Conservation (phyloP, 176 grass and related monocot species). For the Phragmites australis region DNA sequence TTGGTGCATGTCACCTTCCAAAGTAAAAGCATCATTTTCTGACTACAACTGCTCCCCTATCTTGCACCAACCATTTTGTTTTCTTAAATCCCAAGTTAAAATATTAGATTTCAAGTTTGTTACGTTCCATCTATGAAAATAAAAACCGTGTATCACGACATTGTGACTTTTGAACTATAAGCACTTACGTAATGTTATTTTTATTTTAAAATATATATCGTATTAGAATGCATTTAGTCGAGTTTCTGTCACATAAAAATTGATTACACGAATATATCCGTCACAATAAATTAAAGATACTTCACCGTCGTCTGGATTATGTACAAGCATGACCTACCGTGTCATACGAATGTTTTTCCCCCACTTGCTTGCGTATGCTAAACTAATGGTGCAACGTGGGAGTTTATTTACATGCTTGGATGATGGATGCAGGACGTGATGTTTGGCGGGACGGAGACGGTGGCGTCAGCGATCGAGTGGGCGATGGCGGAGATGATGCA, state of each 20-base stretch:
- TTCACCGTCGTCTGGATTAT: too few relatives aligned
- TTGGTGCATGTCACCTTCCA: conserved; percentile 29
- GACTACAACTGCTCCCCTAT: neutral
- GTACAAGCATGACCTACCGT: too few relatives aligned
- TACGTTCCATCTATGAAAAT: neutral
- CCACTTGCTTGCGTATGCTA: neutral
- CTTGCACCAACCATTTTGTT: conserved; percentile 24
- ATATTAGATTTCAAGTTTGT: neutral
- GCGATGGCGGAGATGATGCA: conserved; percentile 86
- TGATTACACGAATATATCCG: too few relatives aligned
- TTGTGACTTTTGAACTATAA: neutral
- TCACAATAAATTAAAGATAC: too few relatives aligned
- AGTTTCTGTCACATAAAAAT: neutral
- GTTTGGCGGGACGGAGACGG: conserved; percentile 98
- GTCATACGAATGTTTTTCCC: too few relatives aligned
- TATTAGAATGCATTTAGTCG: neutral
- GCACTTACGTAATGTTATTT: neutral
- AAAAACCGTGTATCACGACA: neutral
- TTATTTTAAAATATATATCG: neutral
- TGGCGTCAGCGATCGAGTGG: conserved; percentile 94
- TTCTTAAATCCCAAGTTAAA: conserved; percentile 22
- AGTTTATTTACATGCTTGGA: neutral
- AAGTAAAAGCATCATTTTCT: neutral
- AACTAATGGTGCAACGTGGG: neutral
- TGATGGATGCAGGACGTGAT: conserved; percentile 66